Evolutionary conservation across 345 rosid genomes (phyloP).

Genomic region (Citrus mangshanensis): DNA sequence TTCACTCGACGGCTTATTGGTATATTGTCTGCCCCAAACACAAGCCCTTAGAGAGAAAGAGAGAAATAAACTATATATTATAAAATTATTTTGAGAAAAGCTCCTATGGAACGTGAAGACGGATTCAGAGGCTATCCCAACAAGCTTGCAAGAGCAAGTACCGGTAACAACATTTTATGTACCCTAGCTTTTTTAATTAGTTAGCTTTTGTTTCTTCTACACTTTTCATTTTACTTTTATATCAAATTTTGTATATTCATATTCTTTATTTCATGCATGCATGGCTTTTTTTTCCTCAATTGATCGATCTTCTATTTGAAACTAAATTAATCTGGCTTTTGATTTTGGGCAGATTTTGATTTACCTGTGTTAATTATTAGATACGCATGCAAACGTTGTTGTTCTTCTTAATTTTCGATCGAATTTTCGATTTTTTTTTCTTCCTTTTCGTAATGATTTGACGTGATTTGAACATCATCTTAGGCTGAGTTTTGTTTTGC

Average conservation of each 20-base stretch:
- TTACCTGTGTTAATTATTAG: too few relatives aligned
- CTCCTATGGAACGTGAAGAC: conserved; percentile 5
- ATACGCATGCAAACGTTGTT: not conserved
- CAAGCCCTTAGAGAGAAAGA: not conserved
- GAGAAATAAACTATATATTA: not conserved
- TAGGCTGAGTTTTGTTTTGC: too few relatives aligned
- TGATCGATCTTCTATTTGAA: not conserved
- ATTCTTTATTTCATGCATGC: not conserved
- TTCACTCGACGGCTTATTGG: not conserved
- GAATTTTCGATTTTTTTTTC: too few relatives aligned
- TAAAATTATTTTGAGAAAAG: not conserved
- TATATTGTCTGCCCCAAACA: not conserved
- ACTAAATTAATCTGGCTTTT: too few relatives aligned
- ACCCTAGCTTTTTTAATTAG: not conserved
- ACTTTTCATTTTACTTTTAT: too few relatives aligned
- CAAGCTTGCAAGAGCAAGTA: not conserved
- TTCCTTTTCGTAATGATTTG: too few relatives aligned
- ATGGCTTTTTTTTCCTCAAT: not conserved
- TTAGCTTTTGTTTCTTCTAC: not conserved
- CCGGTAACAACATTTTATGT: not conserved
- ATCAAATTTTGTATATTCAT: not conserved
- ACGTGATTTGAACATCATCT: too few relatives aligned
- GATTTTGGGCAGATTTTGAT: not conserved
- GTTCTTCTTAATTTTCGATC: not conserved
- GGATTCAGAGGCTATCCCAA: conserved; percentile 6